Base-by-base conservation (phyloP, 345 rosid species). In the thale cress (Arabidopsis thaliana) region DNA sequence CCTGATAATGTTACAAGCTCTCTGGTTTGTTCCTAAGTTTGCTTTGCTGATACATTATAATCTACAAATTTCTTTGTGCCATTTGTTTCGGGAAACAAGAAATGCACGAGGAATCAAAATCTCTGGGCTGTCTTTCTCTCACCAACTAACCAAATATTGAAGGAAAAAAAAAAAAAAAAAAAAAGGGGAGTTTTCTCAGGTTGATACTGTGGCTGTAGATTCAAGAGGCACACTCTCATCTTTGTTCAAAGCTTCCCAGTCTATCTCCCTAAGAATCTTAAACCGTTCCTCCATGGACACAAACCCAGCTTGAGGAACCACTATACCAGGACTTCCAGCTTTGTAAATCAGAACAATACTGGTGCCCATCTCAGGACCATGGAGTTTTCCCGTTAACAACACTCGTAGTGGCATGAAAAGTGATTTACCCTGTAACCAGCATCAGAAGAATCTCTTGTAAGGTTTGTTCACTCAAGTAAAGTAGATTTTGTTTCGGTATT, bases 351-450 rank as follows among this genome's bases (percentile, higher is more conserved):
- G 69, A 34, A 88, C 36, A 59, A 94, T 78, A 69, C 91, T 86
- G 0, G 86, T 63, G 28, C 86, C 93, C 87, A 93, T 94, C 64
- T 91, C 97, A 32, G 98, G 98, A 55, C 98, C 98, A 40, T 91
- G 96, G 20, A 94, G 86, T 77, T 91, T 94, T 63, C 98, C 98
- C 0, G 95, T 88, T 76, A 94, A 58, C 87, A 91, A 80, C 60
- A 89, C 83, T 60, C 97, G 83, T 38, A 89, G 85, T 4, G 97
- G 96, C 98, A 89, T 87, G 87, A 90, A 94, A 57, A 94, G 93
- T 22, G 96, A 86, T 72, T 90, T 94, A 25, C 97, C 96, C 96
- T 93, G 84, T 80, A 61, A 79, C 40, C 48, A 62, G 41, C 8
- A 40, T 62, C 40, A 25, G 32, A 69, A 62, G 30, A 37, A 63